Base-by-base conservation (phyloP, 805 yeast genomes). In the Suhomyces tanzawaensis region DNA sequence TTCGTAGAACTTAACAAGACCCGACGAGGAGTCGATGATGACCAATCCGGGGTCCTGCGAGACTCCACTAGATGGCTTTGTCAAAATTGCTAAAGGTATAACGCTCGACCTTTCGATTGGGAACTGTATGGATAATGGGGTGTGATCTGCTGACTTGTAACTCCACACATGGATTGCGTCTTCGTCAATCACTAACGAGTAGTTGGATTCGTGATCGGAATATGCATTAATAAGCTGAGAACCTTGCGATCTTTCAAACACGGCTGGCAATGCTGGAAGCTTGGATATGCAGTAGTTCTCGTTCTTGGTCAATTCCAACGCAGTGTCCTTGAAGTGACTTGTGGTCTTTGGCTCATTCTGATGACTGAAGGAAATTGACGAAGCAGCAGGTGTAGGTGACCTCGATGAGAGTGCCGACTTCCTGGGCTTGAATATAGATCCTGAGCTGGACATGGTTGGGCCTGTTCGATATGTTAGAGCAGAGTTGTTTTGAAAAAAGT, bases 1-100 rank as follows among this genome's bases (percentile, higher is more conserved):
- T 52, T 86, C 95, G 64, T 82, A 84, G 58, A 81, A 89, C 18
- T 74, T 72, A 33, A 85, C 59, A 14, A 58, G 53, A 0, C 96
- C 95, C 0, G 77, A 49, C 14, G 67, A 55, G 1, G 81, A 66
- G 51, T 82, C 77, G 15, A 86, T 69, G 4, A 82, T 74, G 5
- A 84, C 79, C 27, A 88, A 60, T 7, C 96, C 96, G 0, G 95
- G 91, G 46, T 71, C 76, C 26, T 51, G 49, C 21, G 56, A 45
- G 12, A 67, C 57, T 2, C 81, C 79, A 3, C 76, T 73, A 5
- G 77, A 59, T 3, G 91, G 81, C 8, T 71, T 53, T 1, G 85
- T 77, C 25, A 85, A 57, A 4, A 74, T 68, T 1, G 84, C 85
- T 39, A 80, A 57, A 1, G 83, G 82, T 7, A 64, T 49, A 23